Base-by-base conservation (phyloP, 2,329 filamentous ascomycete genomes). In the Cordyceps tenuipes region DNA sequence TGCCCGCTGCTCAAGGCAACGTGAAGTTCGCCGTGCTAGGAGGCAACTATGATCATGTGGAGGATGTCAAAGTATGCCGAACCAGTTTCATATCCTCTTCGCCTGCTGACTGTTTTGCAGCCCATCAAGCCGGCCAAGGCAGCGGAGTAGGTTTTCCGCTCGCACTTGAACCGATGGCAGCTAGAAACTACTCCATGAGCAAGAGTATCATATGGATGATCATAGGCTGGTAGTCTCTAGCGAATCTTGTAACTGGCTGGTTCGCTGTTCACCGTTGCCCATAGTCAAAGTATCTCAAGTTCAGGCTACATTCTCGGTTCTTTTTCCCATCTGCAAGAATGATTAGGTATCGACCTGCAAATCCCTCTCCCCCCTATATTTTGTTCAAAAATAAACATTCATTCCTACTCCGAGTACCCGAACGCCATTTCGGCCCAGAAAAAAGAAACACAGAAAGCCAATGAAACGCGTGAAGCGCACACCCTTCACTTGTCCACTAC, bases 1-100 rank as follows among this genome's bases (percentile, higher is more conserved):
- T 72, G 9, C 71, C 75, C 1, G 68, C 72, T 5, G 69, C 76
- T 36, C 68, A 69, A 0, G 71, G 73, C 47, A 69, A 81, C 9
- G 73, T 79, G 17, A 76, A 73, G 70, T 65, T 82, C 19, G 62
- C 80, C 31, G 67, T 66, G 52, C 76, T 78, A 70, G 80, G 73
- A 12, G 83, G 77, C 12, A 70, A 70, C 1, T 80, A 75, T 57
- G 80, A 85, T 65, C 79, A 83, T 64, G 76, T 84, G 15, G 69
- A 74, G 2, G 65, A 74, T 44, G 66, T 65, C 12, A 72, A 75
- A 70, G 75, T 73, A 63, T 57, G 71, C 60, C 3, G 57, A 31
- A 15, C 21, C 36, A 15, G 23, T 39, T 7, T 23, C 13, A 19
- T 3, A 44, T 2, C 49, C 13, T 6, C 8, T 5, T 13, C 17